Conservation (phyloP, 2,329 filamentous ascomycete genomes). For the Scedosporium aurantiacum region DNA sequence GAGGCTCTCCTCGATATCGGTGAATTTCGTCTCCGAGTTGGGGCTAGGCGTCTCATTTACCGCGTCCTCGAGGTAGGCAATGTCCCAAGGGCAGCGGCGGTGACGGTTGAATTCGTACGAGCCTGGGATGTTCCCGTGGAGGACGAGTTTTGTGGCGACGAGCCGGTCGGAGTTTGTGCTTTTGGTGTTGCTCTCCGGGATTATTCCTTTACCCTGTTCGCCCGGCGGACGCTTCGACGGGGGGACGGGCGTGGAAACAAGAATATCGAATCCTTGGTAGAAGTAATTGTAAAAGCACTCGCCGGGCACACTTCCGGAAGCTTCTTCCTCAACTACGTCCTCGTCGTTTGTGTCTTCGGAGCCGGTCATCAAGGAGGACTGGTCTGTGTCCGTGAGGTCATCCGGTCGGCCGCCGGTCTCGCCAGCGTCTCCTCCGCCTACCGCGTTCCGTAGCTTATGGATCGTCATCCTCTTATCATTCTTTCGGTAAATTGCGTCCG, state of each 20-base stretch:
- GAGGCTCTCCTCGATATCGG: constrained; percentile 58
- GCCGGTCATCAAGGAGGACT: constrained; percentile 60
- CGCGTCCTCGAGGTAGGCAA: constrained; percentile 40
- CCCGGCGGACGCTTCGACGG: constrained; percentile 52
- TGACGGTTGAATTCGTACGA: constrained; percentile 96
- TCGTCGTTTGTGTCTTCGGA: constrained; percentile 57
- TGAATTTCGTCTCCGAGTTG: constrained; percentile 68
- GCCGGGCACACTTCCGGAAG: constrained; percentile 42
- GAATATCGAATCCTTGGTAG: constrained; percentile 83
- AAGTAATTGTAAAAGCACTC: constrained; percentile 98
- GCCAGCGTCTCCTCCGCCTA: neutral
- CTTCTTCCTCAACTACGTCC: constrained; percentile 45
- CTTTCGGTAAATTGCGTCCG: constrained; percentile 88
- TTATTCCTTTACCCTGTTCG: constrained; percentile 7
- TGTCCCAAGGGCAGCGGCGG: constrained; percentile 77
- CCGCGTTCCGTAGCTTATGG: constrained; percentile 50
- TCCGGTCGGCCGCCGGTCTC: constrained; percentile 31
- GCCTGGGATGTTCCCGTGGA: constrained; percentile 90
- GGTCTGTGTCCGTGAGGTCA: constrained; percentile 60
- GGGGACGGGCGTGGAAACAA: constrained; percentile 67
- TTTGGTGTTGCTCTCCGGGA: constrained; percentile 22
- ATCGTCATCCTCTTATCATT: constrained; percentile 83
- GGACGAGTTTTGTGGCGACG: constrained; percentile 80
- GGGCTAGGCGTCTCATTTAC: constrained; percentile 25
- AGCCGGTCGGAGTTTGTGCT: constrained; percentile 48